phyloP scores from a whole-genome alignment of 2,329 filamentous ascomycete genomes.

The Cordyceps farinosa region DNA sequence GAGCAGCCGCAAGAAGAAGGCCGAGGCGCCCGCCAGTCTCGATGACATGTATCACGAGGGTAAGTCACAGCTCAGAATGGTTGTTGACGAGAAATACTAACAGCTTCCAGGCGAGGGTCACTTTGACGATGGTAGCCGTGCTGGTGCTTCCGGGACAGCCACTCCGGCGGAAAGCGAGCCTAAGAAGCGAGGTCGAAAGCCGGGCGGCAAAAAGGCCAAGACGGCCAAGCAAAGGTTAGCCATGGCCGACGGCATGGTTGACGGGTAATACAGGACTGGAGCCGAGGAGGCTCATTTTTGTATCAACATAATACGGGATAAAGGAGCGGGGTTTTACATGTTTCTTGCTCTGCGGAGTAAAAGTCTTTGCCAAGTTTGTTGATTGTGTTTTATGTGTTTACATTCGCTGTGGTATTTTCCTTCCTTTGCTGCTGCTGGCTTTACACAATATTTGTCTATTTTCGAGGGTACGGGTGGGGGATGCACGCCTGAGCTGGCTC shows the following conservation, averaged over 20 bases:
- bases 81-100: slow-evolving; percentile 23
- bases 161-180: slow-evolving; percentile 66
- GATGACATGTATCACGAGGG: slow-evolving; percentile 99
- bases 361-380: not conserved
- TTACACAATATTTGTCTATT: not conserved
- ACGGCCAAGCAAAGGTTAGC: slow-evolving; percentile 65
- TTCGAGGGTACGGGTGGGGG: slow-evolving; percentile 1
- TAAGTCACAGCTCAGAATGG: slow-evolving; percentile 45
- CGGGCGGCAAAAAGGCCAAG: slow-evolving; percentile 56
- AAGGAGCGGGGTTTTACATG: not conserved
- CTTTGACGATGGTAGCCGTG: slow-evolving; percentile 85
- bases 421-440: not conserved
- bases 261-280: slow-evolving; percentile 21
- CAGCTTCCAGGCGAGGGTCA: slow-evolving; percentile 75
- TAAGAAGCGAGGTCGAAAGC: slow-evolving; percentile 55
- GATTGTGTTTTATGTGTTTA: not conserved
- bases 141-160: slow-evolving; percentile 66
- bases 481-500: not conserved
- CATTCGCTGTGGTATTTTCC: not conserved
- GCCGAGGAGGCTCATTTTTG: slow-evolving; percentile 2
- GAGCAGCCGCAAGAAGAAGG: slow-evolving; percentile 54
- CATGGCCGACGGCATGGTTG: slow-evolving; percentile 58
- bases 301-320: slow-evolving; percentile 19
- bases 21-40: slow-evolving; percentile 60
- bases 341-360: slow-evolving; percentile 15